Conservation (phyloP, 1,284 basidiomycete species). For the Inonotus obliquus region DNA sequence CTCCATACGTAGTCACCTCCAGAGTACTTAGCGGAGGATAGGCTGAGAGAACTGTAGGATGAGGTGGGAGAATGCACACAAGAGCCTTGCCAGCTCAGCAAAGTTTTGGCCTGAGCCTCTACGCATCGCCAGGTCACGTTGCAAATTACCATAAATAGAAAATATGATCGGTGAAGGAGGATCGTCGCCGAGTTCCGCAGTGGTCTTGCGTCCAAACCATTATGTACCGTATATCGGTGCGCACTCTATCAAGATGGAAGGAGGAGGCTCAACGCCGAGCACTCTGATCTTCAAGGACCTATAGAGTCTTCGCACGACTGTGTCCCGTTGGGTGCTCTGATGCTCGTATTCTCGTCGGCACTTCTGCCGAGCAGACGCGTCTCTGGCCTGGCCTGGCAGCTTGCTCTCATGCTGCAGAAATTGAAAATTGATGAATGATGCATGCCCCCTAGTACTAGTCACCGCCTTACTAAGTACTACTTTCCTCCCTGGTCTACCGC, state of each 20-base stretch:
- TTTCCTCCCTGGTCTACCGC: no score
- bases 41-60: background rate
- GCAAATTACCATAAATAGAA: background rate
- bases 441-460: no score
- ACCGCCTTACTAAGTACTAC: no score
- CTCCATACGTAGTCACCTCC: slow-evolving; percentile 6
- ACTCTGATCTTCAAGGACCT: background rate
- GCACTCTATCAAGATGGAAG: no score
- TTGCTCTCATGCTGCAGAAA: no score
- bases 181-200: background rate
- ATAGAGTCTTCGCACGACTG: background rate
- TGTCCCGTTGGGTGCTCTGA: background rate
- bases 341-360: background rate
- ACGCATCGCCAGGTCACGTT: background rate
- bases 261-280: no score
- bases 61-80: background rate
- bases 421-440: no score
- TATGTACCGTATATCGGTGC: no score
- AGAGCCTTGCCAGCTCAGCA: background rate
- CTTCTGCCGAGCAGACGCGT: background rate
- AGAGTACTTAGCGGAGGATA: background rate
- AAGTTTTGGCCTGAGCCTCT: background rate
- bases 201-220: no score
- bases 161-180: background rate
- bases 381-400: background rate